Evolutionary conservation across 768 basidiomycete genomes (phyloP), one percentile per base, ranked within the genome.

Genomic region (Hypholoma sublateritium): DNA sequence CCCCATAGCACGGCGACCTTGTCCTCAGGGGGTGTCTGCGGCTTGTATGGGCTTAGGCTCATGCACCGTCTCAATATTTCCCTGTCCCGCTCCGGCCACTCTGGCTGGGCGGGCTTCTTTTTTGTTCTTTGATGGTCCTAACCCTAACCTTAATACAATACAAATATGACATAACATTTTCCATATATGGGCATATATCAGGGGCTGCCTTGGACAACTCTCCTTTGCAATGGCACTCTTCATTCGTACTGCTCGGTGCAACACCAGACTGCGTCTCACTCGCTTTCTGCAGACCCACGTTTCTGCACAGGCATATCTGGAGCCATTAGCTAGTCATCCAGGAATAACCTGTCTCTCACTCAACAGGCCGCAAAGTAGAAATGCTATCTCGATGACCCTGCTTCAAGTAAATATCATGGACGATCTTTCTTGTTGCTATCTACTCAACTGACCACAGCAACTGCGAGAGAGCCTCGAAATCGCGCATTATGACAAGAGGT

Each of bases 31-130:
- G 77, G 77, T 75, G 69, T 71, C 65, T 67, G 66, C 68, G 77
- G 79, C 71, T 85, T 84, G 83, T 85, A 81, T 86, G 83, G 72
- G 83, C 83, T 83, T 80, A 79, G 84, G 85, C 78, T 80, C 81
- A 86, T 85, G 86, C 85, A 88, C 82, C 80, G 84, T 87, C 85
- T 76, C 63, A 86, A 88, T 87, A 87, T 88, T 88, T 88, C 79
- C 85, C 86, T 71, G 85, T 86, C 82, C 82, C 76, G 73, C 80
- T 80, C 77, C 65, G 79, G 82, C 82, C 84, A 81, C 80, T 82
- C 81, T 81, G 80, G 80, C 80, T 80, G 77, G 73, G 76, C 68
- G 73, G 79, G 79, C 79, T 73, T 69, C 67, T 77, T 79, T 77
- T 75, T 69, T 61, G 69, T 4, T 43, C 12, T 57, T 65, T 14